Conservation (phyloP, 179 eudicot genomes). For the Drosera spatulata region DNA sequence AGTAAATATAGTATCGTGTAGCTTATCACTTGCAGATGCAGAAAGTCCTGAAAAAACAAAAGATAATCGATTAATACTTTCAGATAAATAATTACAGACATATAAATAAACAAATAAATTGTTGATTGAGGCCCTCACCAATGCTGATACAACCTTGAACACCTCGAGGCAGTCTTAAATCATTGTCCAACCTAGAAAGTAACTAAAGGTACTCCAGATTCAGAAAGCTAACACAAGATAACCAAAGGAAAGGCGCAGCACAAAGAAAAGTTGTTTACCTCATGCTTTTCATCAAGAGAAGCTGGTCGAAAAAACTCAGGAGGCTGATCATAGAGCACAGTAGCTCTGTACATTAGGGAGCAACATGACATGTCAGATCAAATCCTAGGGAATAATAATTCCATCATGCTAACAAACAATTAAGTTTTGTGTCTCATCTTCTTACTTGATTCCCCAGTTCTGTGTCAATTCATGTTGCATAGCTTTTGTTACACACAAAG, state of each 20-base stretch:
- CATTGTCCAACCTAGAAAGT: constrained; percentile 52
- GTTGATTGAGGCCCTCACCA: constrained; percentile 28
- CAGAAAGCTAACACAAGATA: background rate
- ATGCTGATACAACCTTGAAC: constrained; percentile 56
- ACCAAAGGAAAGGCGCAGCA: background rate
- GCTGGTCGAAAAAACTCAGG: constrained; percentile 88
- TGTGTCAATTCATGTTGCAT: constrained; percentile 95
- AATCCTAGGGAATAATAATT: background rate
- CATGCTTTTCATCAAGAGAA: constrained; percentile 74
- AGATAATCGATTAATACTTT: background rate
- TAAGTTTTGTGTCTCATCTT: constrained; percentile 2
- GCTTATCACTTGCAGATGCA: constrained; percentile 10
- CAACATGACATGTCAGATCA: constrained; percentile 5
- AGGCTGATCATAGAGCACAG: constrained; percentile 91
- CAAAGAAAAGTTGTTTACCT: constrained; percentile 26
- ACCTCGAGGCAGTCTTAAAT: constrained; percentile 37
- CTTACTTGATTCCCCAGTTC: constrained; percentile 88
- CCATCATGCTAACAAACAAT: constrained; percentile 3
- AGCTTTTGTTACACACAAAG: constrained; percentile 91
- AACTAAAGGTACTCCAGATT: constrained; percentile 29
- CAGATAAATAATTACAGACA: background rate
- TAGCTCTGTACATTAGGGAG: constrained; percentile 31
- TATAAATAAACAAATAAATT: background rate
- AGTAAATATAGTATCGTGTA: constrained; percentile 47
- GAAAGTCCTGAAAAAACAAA: constrained; percentile 11